Base-by-base conservation (phyloP, 345 rosid genomes). In the Eucalyptus brandiana region DNA sequence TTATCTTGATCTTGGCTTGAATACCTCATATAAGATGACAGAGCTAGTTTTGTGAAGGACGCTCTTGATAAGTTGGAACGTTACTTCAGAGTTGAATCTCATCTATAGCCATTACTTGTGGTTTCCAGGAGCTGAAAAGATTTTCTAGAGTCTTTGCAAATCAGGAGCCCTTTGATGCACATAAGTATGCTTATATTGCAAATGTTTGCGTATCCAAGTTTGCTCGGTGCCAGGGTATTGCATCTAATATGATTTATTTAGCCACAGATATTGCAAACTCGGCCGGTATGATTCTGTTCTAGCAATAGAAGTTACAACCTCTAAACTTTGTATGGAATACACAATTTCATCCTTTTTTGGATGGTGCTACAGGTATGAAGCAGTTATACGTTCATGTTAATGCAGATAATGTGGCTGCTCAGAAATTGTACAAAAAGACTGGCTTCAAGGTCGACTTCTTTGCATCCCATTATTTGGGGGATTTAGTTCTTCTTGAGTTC, bases 121-220 rank as follows among this genome's bases (percentile, higher is more conserved):
- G 47, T 85, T 58, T 90, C 28, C 80, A 90, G 91, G 91, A 90
- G 87, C 60, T 80, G 45, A 88, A 85, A 54, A 88, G 88, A 65
- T 16, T 80, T 80, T 88, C 89, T n/a, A 69, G 89, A 34, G 90
- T 88, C 67, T 80, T 88, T 76, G 90, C 92, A 81, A 88, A 50
- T 80, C 90, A 58, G 45, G 90, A 90, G 76, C 87, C 91, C 87
- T 69, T 88, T 58, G 89, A 90, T 58, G 90, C 85, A 58, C 80
- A 90, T 49, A 88, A 90, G 90, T 90, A 90, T 26, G 90, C 89
- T 14, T 90, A 90, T 69, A 80, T 90, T 32, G 88, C 91, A 58
- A 90, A 90, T 65, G 90, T 90, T 76, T 88, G 92, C 23, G 92
- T 90, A 21, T 87, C 92, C 7, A 90, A 90, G 87, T 90, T 87